phyloP scores from a whole-genome alignment of 306 rosid species.

The Sicyos baderoa region DNA sequence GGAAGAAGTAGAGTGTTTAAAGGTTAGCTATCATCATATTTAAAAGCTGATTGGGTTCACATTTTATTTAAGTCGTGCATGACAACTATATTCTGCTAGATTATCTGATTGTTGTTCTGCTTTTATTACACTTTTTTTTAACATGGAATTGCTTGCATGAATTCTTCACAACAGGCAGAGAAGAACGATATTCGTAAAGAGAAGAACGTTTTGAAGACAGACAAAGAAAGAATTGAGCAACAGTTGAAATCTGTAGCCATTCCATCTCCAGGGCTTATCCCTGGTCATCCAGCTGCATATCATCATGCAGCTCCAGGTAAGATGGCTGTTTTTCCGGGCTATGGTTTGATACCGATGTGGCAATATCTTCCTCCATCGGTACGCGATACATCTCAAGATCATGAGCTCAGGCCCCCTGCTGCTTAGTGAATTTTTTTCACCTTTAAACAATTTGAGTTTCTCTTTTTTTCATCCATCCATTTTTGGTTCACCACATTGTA shows the following conservation, averaged over 20 bases:
- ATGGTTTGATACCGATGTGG: conserved; percentile 81
- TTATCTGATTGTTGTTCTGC: not conserved
- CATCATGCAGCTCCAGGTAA: conserved; percentile 45
- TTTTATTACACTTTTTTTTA: not conserved
- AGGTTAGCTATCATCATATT: conserved; percentile 40
- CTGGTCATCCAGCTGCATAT: conserved; percentile 58
- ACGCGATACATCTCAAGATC: conserved; percentile 80
- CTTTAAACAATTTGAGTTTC: not conserved
- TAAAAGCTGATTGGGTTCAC: not conserved
- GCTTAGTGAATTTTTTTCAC: conserved; percentile 35
- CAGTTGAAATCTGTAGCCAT: conserved; percentile 56
- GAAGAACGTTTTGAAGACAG: conserved; percentile 57
- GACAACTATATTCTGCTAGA: not conserved
- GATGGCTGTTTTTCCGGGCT: conserved; percentile 77
- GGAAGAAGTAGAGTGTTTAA: conserved; percentile 64
- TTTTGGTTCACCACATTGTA: conserved; percentile 15
- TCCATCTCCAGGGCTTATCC: conserved; percentile 54
- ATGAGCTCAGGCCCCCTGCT: conserved; percentile 97
- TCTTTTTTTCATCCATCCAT: not conserved
- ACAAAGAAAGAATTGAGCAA: conserved; percentile 64
- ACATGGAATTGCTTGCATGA: not conserved
- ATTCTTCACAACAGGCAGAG: conserved; percentile 49
- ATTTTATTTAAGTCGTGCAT: not conserved
- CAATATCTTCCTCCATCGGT: conserved; percentile 62
- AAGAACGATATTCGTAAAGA: conserved; percentile 84